Conservation (phyloP, 2,329 filamentous ascomycete species). For the Meredithiella fracta region DNA sequence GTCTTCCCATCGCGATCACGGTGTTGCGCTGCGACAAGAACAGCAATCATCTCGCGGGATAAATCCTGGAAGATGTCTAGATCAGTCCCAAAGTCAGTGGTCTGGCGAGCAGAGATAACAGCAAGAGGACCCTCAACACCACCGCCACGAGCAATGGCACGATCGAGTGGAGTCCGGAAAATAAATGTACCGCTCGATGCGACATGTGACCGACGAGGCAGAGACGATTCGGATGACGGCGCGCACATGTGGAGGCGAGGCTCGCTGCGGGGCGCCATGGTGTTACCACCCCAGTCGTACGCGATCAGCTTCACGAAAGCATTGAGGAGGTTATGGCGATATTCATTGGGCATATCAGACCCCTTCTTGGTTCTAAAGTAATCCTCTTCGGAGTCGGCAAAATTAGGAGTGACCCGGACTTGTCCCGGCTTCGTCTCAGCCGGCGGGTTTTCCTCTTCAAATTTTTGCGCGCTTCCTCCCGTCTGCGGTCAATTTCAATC, state of each 20-base stretch:
- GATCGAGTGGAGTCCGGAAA: constrained; percentile 42
- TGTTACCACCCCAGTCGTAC: constrained; percentile 50
- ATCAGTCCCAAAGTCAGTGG: constrained; percentile 34
- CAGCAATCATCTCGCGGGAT: constrained; percentile 42
- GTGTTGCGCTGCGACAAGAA: constrained; percentile 47
- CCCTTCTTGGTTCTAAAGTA: constrained; percentile 34
- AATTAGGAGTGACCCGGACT: constrained; percentile 10
- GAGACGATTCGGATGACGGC: constrained; percentile 17
- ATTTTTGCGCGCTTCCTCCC: neutral
- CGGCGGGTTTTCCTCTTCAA: neutral
- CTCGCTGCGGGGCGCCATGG: constrained; percentile 38
- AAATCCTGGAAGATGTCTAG: constrained; percentile 47
- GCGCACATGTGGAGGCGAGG: constrained; percentile 40
- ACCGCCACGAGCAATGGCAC: constrained; percentile 41
- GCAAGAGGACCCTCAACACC: constrained; percentile 46
- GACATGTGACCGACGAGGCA: constrained; percentile 35
- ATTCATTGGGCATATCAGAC: constrained; percentile 40
- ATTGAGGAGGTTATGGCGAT: constrained; percentile 38
- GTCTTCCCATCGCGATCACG: constrained; percentile 39
- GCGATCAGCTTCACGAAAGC: constrained; percentile 48
- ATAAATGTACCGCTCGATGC: constrained; percentile 43
- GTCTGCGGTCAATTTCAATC: constrained; percentile 4
- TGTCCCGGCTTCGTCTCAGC: neutral
- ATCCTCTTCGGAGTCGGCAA: constrained; percentile 8
- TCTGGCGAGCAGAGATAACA: constrained; percentile 40